A percentile compares a stretch with the other conserved stretches of the same genome.
Conservation (phyloP, 371 early-diverging fungal genomes). For the Smittium mucronatum region DNA sequence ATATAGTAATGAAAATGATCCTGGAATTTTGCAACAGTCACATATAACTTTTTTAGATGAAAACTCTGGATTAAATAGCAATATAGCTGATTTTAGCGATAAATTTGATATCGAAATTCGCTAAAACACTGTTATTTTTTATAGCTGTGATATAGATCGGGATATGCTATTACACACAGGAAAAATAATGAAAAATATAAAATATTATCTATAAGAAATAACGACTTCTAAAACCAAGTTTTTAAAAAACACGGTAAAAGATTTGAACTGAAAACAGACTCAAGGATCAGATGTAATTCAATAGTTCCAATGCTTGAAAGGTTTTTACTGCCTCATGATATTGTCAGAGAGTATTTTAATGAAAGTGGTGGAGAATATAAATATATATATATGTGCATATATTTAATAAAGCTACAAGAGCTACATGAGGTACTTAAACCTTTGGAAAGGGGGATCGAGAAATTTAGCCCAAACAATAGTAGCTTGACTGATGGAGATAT, state of each 20-base stretch:
- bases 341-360: neutral
- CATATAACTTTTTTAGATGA: neutral
- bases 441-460: neutral
- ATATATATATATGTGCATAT: neutral
- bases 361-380: neutral
- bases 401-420: neutral
- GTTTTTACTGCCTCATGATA: neutral
- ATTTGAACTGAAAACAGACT: neutral
- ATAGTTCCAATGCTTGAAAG: neutral
- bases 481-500: neutral
- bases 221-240: neutral
- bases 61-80: neutral
- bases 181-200: neutral
- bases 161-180: neutral
- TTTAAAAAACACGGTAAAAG: neutral
- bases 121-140: neutral
- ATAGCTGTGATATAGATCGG: neutral
- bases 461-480: neutral
- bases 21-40: too few species aligned
- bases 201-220: neutral
- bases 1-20: too few species aligned
- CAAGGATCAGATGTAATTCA: neutral
- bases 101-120: neutral
- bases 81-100: neutral
- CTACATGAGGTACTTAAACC: neutral